phyloP scores from a whole-genome alignment of 805 yeast species.

The Wilhelminamyces savonicus region DNA sequence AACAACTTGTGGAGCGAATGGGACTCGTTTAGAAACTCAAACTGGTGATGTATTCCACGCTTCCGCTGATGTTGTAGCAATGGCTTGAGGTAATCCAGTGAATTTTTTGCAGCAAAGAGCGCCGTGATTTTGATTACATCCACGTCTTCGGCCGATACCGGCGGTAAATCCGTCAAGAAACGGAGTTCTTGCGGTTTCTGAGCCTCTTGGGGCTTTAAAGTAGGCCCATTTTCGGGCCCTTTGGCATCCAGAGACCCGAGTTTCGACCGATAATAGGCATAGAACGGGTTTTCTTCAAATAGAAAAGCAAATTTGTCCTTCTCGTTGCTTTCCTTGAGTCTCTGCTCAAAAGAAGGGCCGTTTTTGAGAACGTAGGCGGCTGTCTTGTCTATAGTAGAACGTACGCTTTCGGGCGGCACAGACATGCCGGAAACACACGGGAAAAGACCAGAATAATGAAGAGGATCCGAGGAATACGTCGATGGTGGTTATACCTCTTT shows the following conservation, averaged over 20 bases:
- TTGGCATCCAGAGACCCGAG: no score
- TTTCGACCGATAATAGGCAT: conserved; percentile 51
- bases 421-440: no score
- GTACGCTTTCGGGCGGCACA: no score
- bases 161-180: conserved; percentile 23
- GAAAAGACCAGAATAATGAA: no score
- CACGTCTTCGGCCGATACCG: conserved; percentile 55
- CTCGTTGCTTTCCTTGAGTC: conserved; percentile 43
- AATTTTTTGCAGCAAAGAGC: conserved; percentile 56
- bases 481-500: no score
- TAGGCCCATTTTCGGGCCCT: no score
- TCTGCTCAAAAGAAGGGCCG: conserved; percentile 59
- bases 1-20: conserved; percentile 61
- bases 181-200: conserved; percentile 13
- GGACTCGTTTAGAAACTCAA: conserved; percentile 54
- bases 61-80: conserved; percentile 32
- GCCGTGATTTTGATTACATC: conserved; percentile 72
- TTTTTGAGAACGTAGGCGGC: conserved; percentile 64
- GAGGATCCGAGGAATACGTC: no score
- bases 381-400: conserved; percentile 67
- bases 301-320: conserved; percentile 63
- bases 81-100: conserved; percentile 30
- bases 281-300: conserved; percentile 44
- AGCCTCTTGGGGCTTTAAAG: conserved; percentile 1
- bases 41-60: conserved; percentile 43